These are phyloP conservation scores for Entomortierella beljakovae DNA, from an alignment of 192 early-diverging fungal species.

Conservation along the genomic window DNA sequence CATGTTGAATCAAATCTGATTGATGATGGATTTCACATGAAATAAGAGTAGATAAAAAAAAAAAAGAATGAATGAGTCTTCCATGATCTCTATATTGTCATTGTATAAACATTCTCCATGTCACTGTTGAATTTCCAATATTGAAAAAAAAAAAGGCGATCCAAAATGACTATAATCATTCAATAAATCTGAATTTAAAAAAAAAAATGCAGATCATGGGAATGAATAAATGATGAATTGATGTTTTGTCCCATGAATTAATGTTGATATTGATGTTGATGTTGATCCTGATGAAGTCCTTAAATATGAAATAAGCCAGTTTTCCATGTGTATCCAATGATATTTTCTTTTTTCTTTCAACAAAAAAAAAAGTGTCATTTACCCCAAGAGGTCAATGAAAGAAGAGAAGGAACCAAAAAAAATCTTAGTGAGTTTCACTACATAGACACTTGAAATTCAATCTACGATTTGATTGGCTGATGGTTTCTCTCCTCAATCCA, in stretches of 20 bases:
- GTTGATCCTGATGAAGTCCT: background rate
- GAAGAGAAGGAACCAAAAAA: conserved; percentile 48
- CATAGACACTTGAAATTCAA: background rate
- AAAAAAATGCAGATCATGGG: no score
- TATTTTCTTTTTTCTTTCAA: background rate
- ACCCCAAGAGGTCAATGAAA: conserved; percentile 52
- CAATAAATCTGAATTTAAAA: no score
- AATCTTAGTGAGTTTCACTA: background rate
- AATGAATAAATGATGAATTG: background rate
- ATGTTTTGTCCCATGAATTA: background rate
- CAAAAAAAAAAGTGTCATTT: background rate
- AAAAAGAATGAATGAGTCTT: background rate
- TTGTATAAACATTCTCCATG: background rate
- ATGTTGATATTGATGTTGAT: background rate
- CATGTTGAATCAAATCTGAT: conserved; percentile 65
- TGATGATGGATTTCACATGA: conserved; percentile 1
- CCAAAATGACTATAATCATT: background rate
- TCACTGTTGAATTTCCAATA: background rate
- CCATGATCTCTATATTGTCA: conserved; percentile 2
- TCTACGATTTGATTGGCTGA: conserved; percentile 10
- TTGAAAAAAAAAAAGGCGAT: no score
- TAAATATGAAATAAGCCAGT: no score
- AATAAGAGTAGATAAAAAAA: conserved; percentile 9
- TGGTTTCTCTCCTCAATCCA: conserved; percentile 4
- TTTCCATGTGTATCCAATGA: no score